Conservation (phyloP, 2,329 filamentous ascomycete species). For the Fusarium annulatum region DNA sequence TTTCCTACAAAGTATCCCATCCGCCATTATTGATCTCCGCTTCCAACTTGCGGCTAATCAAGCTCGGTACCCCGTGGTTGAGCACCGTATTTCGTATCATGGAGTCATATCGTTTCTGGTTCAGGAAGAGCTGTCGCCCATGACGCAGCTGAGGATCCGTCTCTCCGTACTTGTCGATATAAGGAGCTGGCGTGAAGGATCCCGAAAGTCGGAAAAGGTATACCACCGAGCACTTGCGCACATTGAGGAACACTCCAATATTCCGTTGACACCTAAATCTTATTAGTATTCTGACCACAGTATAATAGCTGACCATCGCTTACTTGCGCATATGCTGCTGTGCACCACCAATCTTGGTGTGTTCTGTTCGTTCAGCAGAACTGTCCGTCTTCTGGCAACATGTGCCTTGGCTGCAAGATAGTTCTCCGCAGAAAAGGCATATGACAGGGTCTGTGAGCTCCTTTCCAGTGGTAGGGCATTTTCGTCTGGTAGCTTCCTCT, state of each 20-base stretch:
- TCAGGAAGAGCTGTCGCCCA: conserved; percentile 89
- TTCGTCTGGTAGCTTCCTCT: conserved; percentile 85
- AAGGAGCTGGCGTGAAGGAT: conserved; percentile 87
- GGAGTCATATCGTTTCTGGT: conserved; percentile 92
- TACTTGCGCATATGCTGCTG: conserved; percentile 91
- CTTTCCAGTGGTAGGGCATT: conserved; percentile 90
- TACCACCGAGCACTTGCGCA: conserved; percentile 92
- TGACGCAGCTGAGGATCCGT: conserved; percentile 90
- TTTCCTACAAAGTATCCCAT: conserved; percentile 77
- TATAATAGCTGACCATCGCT: conserved; percentile 49
- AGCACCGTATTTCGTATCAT: conserved; percentile 89
- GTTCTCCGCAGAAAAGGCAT: conserved; percentile 95
- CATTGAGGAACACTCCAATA: conserved; percentile 94
- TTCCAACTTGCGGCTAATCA: conserved; percentile 90
- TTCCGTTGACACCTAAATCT: conserved; percentile 83
- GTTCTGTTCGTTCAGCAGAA: conserved; percentile 54
- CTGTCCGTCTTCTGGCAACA: conserved; percentile 81
- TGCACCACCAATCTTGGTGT: conserved; percentile 77
- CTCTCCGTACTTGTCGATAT: conserved; percentile 96
- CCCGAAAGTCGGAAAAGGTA: conserved; percentile 86
- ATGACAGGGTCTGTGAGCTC: conserved; percentile 91
- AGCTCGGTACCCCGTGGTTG: conserved; percentile 85
- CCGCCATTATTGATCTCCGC: conserved; percentile 97
- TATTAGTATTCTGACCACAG: conserved; percentile 10
- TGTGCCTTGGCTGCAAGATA: conserved; percentile 93